Conservation (phyloP, 306 rosid species). For the Lagenaria siceraria region DNA sequence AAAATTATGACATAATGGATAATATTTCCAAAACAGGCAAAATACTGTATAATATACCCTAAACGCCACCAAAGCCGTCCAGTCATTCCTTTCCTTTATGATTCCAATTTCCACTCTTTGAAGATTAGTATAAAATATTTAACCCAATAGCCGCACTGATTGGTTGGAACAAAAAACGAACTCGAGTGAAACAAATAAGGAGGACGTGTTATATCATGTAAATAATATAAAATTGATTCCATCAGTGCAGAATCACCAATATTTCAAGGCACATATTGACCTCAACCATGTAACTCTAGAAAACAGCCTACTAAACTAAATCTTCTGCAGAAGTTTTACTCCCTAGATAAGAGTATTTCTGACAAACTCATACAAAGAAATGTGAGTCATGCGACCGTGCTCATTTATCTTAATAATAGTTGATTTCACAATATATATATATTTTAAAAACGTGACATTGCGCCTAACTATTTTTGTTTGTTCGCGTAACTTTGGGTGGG, state of each 20-base stretch:
- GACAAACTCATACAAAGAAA: not conserved
- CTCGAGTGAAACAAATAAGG: not conserved
- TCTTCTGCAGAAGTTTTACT: not conserved
- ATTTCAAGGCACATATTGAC: not conserved
- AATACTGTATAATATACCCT: too few species aligned
- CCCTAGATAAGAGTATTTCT: not conserved
- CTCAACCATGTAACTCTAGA: not conserved
- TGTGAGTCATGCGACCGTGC: not conserved
- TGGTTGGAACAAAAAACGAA: not conserved
- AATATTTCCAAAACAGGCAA: not conserved
- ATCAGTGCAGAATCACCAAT: not conserved
- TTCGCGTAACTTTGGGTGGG: not conserved
- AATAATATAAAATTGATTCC: not conserved
- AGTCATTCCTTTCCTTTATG: not conserved
- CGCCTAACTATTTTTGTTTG: not conserved
- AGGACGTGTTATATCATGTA: not conserved
- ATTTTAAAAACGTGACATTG: not conserved
- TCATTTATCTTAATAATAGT: not conserved
- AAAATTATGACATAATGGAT: not conserved
- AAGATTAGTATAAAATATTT: not conserved
- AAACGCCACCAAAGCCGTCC: not conserved
- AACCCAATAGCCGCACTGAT: not conserved
- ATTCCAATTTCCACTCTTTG: not conserved
- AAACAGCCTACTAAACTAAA: not conserved
- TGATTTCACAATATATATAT: not conserved